These are phyloP conservation scores for Obba rivulosa DNA, from an alignment of 768 basidiomycete species.

Conservation along the genomic window DNA sequence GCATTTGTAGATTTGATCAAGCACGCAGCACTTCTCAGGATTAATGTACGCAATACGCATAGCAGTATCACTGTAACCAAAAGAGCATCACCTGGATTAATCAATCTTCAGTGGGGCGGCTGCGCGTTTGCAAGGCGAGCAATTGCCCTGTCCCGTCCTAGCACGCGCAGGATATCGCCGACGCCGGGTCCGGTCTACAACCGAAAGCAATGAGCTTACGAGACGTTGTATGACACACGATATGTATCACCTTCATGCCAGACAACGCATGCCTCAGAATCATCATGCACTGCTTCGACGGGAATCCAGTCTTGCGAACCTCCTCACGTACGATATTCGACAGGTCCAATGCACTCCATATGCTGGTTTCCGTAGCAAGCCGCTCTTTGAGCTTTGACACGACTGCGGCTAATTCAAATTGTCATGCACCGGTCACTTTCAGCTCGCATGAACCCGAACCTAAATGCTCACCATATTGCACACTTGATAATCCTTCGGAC, in stretches of 20 bases:
- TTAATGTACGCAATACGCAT: no score
- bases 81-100: no score
- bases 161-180: slow-evolving; percentile 23
- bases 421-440: not conserved
- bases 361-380: slow-evolving; percentile 1
- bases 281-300: slow-evolving; percentile 59
- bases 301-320: slow-evolving; percentile 32
- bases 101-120: no score
- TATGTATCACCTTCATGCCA: slow-evolving; percentile 78
- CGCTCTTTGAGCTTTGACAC: no score
- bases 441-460: no score
- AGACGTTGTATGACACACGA: not conserved
- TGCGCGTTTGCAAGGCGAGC: slow-evolving; percentile 15
- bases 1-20: no score
- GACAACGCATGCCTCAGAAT: slow-evolving; percentile 74
- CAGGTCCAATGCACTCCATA: slow-evolving; percentile 36
- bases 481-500: slow-evolving; percentile 34
- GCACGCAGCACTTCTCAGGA: no score
- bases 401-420: not conserved
- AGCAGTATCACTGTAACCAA: no score
- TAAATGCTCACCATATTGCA: slow-evolving; percentile 41
- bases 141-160: slow-evolving; percentile 25
- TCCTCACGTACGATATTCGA: slow-evolving; percentile 38
- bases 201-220: not conserved
- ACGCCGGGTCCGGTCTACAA: slow-evolving; percentile 27